Base-by-base conservation (phyloP, 495 filamentous ascomycete species). In the Oidiodendron maius region DNA sequence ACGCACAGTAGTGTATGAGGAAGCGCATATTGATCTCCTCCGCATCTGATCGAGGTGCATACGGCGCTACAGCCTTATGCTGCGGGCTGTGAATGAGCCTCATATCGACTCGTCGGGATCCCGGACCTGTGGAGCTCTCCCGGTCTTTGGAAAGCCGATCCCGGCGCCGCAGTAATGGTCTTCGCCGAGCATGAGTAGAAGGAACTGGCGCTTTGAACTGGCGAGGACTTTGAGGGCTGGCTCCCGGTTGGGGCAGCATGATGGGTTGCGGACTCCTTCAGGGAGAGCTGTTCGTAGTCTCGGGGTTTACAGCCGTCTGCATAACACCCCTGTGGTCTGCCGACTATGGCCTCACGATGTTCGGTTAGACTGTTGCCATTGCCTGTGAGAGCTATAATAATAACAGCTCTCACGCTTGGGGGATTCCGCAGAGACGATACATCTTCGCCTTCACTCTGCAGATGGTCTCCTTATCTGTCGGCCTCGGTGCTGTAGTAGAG, bases 21-120 rank as follows among this genome's bases (percentile, higher is more conserved):
- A 50, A 55, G 3, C 52, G 46, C 3, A 55, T 21, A 11, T 51
- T 40, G 5, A 26, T n/a, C 11, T 55, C 52, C 24, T 55, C 52
- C 0, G 40, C 3, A 46, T 59, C 60, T 24, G 28, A 45, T 52
- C 46, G 52, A 34, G 44, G 40, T 44, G 13, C 34, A 43, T 55
- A 40, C 25, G 57, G 53, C 39, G 52, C 46, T 21, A 52, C 39
- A 17, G 55, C 53, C 43, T 54, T 54, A n/a, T 50, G 22, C 39
- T 11, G 40, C 20, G 48, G 40, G 22, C 10, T 13, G 22, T 23
- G 18, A 24, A 42, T 2, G 18, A 24, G 40, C n/a, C 35, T 13
- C 13, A 15, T 15, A 5, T 15, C 13, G 35, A 15, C 5, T 15
- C 5, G 5, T n/a, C 35, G 18, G n/a, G 5, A n/a, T n/a, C n/a